Conservation (phyloP, 345 rosid species). For the Carallia pectinifolia region DNA sequence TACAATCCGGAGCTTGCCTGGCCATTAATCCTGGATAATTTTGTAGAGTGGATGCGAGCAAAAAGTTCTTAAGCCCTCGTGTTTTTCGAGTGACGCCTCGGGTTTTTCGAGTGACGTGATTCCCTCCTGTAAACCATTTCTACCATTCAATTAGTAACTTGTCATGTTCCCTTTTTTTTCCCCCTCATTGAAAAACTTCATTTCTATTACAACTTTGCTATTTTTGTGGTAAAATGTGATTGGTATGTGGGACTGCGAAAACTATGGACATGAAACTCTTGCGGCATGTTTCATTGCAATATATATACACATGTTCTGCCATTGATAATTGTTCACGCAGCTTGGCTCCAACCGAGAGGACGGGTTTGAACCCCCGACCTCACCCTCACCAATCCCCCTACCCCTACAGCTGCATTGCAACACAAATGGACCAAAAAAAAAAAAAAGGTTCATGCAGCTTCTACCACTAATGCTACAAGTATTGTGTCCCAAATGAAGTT, state of each 20-base stretch:
- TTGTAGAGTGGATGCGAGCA: conserved; percentile 93
- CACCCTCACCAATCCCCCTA: no score
- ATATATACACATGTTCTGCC: background rate
- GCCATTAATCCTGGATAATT: conserved; percentile 97
- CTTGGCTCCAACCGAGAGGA: background rate
- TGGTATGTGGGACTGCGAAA: conserved; percentile 26
- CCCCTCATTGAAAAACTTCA: background rate
- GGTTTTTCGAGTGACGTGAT: conserved; percentile 25
- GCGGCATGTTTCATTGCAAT: background rate
- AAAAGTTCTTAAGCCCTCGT: conserved; percentile 47
- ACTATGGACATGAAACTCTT: conserved; percentile 17
- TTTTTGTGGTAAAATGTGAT: conserved; percentile 1
- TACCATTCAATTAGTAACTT: conserved; percentile 33
- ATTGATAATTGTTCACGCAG: conserved; percentile 1
- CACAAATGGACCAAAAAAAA: no score
- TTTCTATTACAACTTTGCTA: background rate
- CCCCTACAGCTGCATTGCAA: no score
- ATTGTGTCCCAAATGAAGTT: background rate
- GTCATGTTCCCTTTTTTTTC: conserved; percentile 5
- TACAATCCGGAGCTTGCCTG: conserved; percentile 94
- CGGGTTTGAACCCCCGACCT: no score
- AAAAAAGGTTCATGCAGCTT: background rate
- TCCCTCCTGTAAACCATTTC: conserved; percentile 48
- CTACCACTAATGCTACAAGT: background rate
- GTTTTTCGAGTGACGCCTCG: conserved; percentile 20